phyloP scores from a whole-genome alignment of 2,329 filamentous ascomycete genomes.

The Emmonsia crescens region DNA sequence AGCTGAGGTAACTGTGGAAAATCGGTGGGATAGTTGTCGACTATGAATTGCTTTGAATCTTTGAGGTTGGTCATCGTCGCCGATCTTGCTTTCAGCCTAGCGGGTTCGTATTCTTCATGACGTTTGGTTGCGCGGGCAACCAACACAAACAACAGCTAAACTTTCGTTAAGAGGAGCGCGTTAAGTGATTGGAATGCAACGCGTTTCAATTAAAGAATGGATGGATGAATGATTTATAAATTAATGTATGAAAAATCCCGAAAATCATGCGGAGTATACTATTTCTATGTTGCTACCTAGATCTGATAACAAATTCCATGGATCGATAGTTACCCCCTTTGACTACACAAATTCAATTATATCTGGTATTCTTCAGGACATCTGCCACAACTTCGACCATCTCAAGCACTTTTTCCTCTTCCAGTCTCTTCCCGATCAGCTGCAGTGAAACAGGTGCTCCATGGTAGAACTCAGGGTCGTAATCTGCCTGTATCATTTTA shows the following conservation, averaged over 20 bases:
- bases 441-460: conserved; percentile 22
- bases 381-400: conserved; percentile 28
- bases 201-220: too few species aligned
- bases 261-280: not conserved
- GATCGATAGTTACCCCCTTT: too few species aligned
- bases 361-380: conserved; percentile 6
- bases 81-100: not conserved
- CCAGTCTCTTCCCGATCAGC: conserved; percentile 18
- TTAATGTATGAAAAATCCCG: not conserved
- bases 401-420: conserved; percentile 27
- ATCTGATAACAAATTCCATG: too few species aligned
- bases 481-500: conserved; percentile 19
- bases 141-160: too few species aligned
- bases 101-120: not conserved
- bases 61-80: not conserved
- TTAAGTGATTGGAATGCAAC: too few species aligned
- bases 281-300: too few species aligned
- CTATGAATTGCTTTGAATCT: not conserved
- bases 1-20: not conserved
- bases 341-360: not conserved
- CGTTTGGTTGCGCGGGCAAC: not conserved
- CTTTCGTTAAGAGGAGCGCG: not conserved
- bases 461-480: conserved; percentile 21
- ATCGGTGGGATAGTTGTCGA: too few species aligned
- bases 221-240: too few species aligned